Conservation (phyloP, 2,329 filamentous ascomycete species). For the Venturiaceae sp. region DNA sequence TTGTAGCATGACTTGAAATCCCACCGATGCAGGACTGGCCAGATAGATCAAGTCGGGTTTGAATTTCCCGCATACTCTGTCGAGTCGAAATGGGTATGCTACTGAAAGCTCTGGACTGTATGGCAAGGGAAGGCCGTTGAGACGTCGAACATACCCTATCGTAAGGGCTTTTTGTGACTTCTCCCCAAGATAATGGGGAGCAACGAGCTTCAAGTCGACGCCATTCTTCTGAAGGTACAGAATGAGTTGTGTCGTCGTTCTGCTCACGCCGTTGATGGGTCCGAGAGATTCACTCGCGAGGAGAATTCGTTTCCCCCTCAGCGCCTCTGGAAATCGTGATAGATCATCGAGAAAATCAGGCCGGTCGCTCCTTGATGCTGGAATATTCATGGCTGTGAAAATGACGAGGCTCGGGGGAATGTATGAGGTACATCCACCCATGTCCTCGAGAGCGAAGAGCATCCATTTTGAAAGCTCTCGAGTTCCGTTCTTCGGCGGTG, state of each 20-base stretch:
- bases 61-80: conserved; percentile 50
- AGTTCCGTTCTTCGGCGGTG: neutral
- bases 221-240: conserved; percentile 56
- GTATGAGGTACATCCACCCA: neutral
- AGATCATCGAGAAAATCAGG: neutral
- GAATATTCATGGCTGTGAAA: neutral
- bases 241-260: conserved; percentile 60
- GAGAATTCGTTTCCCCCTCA: conserved; percentile 53
- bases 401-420: neutral
- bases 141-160: conserved; percentile 42
- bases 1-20: conserved; percentile 63
- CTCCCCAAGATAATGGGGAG: conserved; percentile 47
- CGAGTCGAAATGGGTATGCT: conserved; percentile 58
- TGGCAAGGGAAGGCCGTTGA: conserved; percentile 56
- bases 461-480: neutral
- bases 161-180: conserved; percentile 20
- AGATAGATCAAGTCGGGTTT: conserved; percentile 60
- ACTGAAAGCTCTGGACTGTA: conserved; percentile 64
- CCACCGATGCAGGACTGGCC: conserved; percentile 58
- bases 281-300: conserved; percentile 64
- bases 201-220: conserved; percentile 56
- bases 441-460: neutral
- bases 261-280: conserved; percentile 63
- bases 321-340: conserved; percentile 29
- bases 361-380: neutral